Base-by-base conservation (phyloP, 176 grass and related monocot genomes). In the Carex pumila region DNA sequence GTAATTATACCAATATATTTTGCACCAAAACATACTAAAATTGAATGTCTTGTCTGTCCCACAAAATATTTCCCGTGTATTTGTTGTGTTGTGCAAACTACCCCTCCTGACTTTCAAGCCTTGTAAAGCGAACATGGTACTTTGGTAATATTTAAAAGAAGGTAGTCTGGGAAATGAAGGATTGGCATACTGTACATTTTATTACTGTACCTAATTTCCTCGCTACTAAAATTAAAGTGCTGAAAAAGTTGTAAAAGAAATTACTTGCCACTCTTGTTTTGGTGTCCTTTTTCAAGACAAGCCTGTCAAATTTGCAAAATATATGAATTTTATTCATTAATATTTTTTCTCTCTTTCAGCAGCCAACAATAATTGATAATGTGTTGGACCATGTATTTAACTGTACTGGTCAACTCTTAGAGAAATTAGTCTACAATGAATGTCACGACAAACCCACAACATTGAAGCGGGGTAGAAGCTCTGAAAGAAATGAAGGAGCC, bases 361-460 rank as follows among this genome's bases (percentile, higher is more conserved):
- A 90, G 91, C 84, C 80, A 29, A 83, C 65, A 88, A 89, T 58
- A 71, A 29, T 92, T 29, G 87, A 83, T 30, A 61, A 80, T 75
- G 79, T 79, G 68, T 81, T 95, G 88, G 79, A 89, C 63, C 95
- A 92, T 89, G 71, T 98, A 85, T 84, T 98, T 31, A 84, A 86
- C 83, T 90, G 73, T 86, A 85, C 85, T 47, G 83, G 86, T 74
- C 92, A 90, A 88, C 25, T 90, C 8, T 56, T 88, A 59, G 86
- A 73, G 65, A 82, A 73, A 83, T 36, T 83, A 85, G 47, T 73
- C 77, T 41, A 36, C 72, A 64, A 61, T 53, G 45, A 84, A 56
- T 77, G 25, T 56, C 54, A 54, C 11, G 56, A 69, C 39, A 41
- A 64, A 64, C 41, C 80, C 34, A 86, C 84, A 11, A 90, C 77